Percentiles rank a stretch among this genome's conserved stretches.
Conservation (phyloP, 2,329 filamentous ascomycete species). For the Fusarium sulawesiense region DNA sequence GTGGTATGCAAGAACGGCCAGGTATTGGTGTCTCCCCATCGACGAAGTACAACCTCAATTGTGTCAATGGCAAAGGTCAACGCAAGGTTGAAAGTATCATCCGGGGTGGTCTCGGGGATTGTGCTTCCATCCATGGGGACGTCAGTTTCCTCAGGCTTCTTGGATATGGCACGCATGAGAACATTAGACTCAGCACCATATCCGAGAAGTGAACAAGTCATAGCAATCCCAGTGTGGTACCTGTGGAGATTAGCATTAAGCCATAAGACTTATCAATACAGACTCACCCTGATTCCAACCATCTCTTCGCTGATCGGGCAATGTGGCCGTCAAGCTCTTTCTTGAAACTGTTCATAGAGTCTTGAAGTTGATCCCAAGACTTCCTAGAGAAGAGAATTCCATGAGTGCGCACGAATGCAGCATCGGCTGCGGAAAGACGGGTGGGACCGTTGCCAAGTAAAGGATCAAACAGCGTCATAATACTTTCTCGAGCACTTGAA, state of each 20-base stretch:
- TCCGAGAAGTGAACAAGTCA: slow-evolving; percentile 49
- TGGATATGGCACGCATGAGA: slow-evolving; percentile 56
- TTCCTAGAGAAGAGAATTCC: slow-evolving; percentile 71
- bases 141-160: slow-evolving; percentile 46
- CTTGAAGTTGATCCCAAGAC: slow-evolving; percentile 58
- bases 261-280: accelerated
- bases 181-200: slow-evolving; percentile 57
- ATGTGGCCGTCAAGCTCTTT: slow-evolving; percentile 68
- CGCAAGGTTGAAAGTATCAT: slow-evolving; percentile 51
- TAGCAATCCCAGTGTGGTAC: slow-evolving; percentile 50
- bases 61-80: slow-evolving; percentile 57
- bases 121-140: slow-evolving; percentile 39
- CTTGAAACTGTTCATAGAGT: slow-evolving; percentile 62
- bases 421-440: slow-evolving; percentile 60
- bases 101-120: slow-evolving; percentile 40
- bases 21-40: slow-evolving; percentile 68
- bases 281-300: slow-evolving; percentile 61
- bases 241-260: slow-evolving; percentile 30
- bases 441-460: slow-evolving; percentile 56
- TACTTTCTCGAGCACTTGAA: slow-evolving; percentile 72
- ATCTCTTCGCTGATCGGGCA: slow-evolving; percentile 59
- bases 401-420: slow-evolving; percentile 71
- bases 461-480: slow-evolving; percentile 76
- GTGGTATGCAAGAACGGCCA: slow-evolving; percentile 72
- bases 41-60: slow-evolving; percentile 60